Evolutionary conservation across 2,329 filamentous ascomycete species (phyloP).

Genomic region (Conoideocrella luteorostrata): DNA sequence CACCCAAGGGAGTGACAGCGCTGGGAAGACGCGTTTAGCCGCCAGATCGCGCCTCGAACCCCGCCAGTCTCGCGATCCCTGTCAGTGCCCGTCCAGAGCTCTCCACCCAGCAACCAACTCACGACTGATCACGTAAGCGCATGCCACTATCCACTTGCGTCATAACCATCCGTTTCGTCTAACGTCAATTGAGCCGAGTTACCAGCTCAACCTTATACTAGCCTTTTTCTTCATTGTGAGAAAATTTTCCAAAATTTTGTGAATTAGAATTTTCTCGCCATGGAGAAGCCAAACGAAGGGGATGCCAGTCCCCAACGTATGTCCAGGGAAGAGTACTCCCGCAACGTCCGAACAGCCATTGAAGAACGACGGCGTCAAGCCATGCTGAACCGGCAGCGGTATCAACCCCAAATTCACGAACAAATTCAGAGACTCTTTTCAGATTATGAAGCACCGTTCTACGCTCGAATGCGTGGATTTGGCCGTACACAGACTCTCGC

Average conservation of each 20-base stretch:
- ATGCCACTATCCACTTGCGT: constrained; percentile 18
- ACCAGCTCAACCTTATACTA: not conserved
- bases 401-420: constrained; percentile 22
- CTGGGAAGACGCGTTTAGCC: constrained; percentile 7
- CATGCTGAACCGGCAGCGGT: constrained; percentile 21
- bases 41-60: constrained; percentile 8
- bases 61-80: constrained; percentile 7
- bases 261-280: not conserved
- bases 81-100: no score
- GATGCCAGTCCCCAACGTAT: constrained; percentile 22
- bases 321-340: constrained; percentile 15
- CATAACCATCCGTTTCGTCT: not conserved
- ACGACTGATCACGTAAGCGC: constrained; percentile 6
- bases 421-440: constrained; percentile 26
- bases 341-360: constrained; percentile 22
- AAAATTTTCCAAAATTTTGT: not conserved
- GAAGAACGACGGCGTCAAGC: constrained; percentile 26
- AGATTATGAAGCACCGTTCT: constrained; percentile 25
- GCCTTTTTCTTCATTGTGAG: not conserved
- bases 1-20: not conserved
- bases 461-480: constrained; percentile 24
- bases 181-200: not conserved
- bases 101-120: not conserved
- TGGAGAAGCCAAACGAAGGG: constrained; percentile 13
- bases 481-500: constrained; percentile 21